phyloP scores from a whole-genome alignment of 192 early-diverging fungal genomes.

The Coemansia sp. region DNA sequence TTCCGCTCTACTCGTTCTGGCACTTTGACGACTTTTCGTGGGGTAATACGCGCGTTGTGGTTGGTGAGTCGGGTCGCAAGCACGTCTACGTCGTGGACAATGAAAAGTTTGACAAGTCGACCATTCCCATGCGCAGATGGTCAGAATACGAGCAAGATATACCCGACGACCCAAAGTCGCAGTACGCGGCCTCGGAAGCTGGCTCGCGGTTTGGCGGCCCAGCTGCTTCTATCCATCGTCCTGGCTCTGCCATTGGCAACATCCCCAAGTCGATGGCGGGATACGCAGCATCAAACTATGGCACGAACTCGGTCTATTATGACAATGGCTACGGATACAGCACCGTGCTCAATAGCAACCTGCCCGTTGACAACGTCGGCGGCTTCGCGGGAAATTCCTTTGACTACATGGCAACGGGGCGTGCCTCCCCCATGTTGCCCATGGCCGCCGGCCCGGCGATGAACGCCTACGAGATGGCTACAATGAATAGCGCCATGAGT shows the following conservation, averaged over 20 bases:
- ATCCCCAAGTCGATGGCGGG: constrained; percentile 54
- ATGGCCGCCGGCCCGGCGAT: constrained; percentile 22
- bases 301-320: constrained; percentile 54
- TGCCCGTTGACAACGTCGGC: constrained; percentile 20
- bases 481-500: constrained; percentile 24
- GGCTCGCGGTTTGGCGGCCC: constrained; percentile 53
- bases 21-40: constrained; percentile 99
- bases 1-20: constrained; percentile 95
- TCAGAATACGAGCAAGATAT: constrained; percentile 75
- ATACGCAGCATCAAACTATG: constrained; percentile 43
- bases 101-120: constrained; percentile 75
- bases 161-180: constrained; percentile 54
- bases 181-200: constrained; percentile 41
- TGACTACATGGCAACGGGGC: constrained; percentile 42
- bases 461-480: constrained; percentile 50
- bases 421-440: constrained; percentile 39
- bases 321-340: constrained; percentile 57
- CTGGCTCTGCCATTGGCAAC: constrained; percentile 56
- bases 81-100: constrained; percentile 72
- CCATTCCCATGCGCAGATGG: constrained; percentile 80
- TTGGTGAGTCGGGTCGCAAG: constrained; percentile 83
- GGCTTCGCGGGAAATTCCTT: constrained; percentile 20
- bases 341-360: constrained; percentile 36
- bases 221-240: constrained; percentile 36
- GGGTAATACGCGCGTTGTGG: constrained; percentile 93